These are phyloP conservation scores for Tribonema minus DNA, from an alignment of 108 stramenopile species.

Conservation along the genomic window DNA sequence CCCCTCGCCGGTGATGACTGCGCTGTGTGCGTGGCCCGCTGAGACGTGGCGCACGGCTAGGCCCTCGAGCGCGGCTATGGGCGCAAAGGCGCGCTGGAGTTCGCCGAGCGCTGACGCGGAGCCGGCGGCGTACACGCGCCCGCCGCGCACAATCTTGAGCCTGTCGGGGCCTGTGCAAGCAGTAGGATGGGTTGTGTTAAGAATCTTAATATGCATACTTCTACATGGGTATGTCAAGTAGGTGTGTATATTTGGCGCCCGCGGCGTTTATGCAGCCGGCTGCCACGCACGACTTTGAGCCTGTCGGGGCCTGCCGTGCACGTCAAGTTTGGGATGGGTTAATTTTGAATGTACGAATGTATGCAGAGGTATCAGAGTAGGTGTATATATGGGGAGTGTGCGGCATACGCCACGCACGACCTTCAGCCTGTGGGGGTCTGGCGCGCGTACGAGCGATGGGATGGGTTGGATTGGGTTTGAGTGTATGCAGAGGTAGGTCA, in stretches of 20 bases:
- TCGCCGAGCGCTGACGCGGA: background rate
- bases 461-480: no score
- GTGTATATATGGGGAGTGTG: no score
- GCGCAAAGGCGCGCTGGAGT: background rate
- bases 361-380: no score
- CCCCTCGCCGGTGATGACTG: constrained; percentile 54
- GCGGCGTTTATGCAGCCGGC: background rate
- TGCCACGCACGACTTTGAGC: background rate
- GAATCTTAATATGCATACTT: no score
- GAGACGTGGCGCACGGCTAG: constrained; percentile 39
- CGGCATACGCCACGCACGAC: no score
- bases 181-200: no score
- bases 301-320: background rate
- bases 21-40: constrained; percentile 59
- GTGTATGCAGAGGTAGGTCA: no score
- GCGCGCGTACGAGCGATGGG: background rate
- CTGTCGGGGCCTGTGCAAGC: background rate
- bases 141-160: background rate
- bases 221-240: no score
- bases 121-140: background rate
- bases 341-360: no score
- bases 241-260: no score
- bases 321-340: no score
- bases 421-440: no score
- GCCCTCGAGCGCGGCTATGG: background rate